Conservation (phyloP, 176 grass and related monocot species). For the Bothriochloa decipiens region DNA sequence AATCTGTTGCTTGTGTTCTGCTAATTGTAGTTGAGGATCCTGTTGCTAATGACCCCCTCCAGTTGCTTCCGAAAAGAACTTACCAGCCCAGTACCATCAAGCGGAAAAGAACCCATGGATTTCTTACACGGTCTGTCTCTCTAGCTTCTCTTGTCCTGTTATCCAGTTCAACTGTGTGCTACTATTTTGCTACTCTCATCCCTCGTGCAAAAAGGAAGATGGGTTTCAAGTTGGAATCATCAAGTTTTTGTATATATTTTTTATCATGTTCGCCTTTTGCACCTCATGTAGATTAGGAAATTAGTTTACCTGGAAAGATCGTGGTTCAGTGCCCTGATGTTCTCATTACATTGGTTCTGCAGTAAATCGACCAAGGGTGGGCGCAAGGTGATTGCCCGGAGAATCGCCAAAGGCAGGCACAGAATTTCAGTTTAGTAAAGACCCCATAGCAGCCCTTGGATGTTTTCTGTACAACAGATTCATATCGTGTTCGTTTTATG, state of each 20-base stretch:
- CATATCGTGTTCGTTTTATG: not conserved
- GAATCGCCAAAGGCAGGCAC: constrained; percentile 84
- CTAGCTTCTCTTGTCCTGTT: not conserved
- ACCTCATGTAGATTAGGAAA: not conserved
- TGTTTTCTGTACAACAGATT: constrained; percentile 21
- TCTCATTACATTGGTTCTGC: not conserved
- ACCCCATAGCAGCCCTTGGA: not conserved
- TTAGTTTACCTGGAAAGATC: not conserved
- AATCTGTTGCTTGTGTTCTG: not conserved
- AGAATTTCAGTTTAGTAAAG: constrained; percentile 65
- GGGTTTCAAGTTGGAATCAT: not conserved
- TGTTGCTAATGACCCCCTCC: constrained; percentile 62
- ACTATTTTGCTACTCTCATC: not conserved
- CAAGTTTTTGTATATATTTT: not conserved
- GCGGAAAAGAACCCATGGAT: constrained; percentile 87
- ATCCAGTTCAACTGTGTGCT: not conserved
- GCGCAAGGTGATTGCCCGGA: constrained; percentile 77
- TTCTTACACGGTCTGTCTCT: constrained; percentile 65
- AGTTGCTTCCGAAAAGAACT: constrained; percentile 76
- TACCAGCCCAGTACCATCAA: constrained; percentile 92
- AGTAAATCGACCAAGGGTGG: constrained; percentile 86
- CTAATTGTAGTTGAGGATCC: constrained; percentile 63
- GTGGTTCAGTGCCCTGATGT: constrained; percentile 14
- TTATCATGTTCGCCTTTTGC: not conserved
- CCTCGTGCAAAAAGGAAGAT: not conserved